Evolutionary conservation across 805 yeast genomes (phyloP).

Genomic region (Monosporozyma solicola): DNA sequence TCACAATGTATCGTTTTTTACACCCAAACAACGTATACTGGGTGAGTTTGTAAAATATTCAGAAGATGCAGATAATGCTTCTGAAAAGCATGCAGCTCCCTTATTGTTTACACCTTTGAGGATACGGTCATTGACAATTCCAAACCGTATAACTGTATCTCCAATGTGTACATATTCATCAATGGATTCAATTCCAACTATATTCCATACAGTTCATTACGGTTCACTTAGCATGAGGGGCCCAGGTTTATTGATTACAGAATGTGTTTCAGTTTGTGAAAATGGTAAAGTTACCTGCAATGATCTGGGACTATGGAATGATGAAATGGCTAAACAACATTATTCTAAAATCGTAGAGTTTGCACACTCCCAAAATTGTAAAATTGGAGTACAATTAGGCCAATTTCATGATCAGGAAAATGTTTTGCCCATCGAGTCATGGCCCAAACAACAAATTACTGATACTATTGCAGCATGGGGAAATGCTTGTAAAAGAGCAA

Average conservation of each 20-base stretch:
- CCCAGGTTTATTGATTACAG: slow-evolving; percentile 40
- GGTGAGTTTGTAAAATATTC: slow-evolving; percentile 7
- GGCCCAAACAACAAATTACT: slow-evolving; percentile 36
- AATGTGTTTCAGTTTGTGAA: slow-evolving; percentile 36
- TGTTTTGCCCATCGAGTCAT: slow-evolving; percentile 27
- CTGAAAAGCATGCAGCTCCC: slow-evolving; percentile 20
- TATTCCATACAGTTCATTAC: slow-evolving; percentile 42
- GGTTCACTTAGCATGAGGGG: slow-evolving; percentile 41
- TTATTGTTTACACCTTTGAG: slow-evolving; percentile 36
- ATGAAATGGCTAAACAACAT: slow-evolving; percentile 36
- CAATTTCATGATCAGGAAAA: slow-evolving; percentile 48
- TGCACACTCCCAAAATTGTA: slow-evolving; percentile 37
- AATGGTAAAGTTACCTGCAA: slow-evolving; percentile 37
- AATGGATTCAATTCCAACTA: slow-evolving; percentile 34
- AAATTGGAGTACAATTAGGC: slow-evolving; percentile 45
- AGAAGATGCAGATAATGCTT: not conserved
- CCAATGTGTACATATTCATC: slow-evolving; percentile 50
- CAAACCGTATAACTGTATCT: slow-evolving; percentile 47
- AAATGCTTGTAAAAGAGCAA: slow-evolving; percentile 41
- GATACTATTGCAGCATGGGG: slow-evolving; percentile 36
- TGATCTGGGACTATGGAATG: slow-evolving; percentile 44
- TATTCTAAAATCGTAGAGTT: slow-evolving; percentile 36
- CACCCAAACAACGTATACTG: slow-evolving; percentile 11
- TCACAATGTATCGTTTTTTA: slow-evolving; percentile 7
- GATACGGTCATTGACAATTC: slow-evolving; percentile 33